A percentile compares a stretch with the other conserved stretches of the same genome.
Evolutionary conservation across 345 rosid genomes (phyloP).

Genomic region (Lepidium didymum): DNA sequence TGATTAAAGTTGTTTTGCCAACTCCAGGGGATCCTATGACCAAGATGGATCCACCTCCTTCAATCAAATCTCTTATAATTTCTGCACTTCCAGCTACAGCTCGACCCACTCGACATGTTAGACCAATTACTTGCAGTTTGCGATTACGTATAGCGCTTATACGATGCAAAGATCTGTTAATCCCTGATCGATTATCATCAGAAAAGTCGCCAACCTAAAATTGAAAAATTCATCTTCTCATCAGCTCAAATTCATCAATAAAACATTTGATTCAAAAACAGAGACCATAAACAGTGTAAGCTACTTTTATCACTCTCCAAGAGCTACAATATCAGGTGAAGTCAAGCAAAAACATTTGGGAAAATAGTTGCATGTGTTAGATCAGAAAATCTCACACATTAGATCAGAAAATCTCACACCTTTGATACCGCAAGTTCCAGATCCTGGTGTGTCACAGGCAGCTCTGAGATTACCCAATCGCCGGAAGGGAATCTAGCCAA

Average conservation of each 20-base stretch:
- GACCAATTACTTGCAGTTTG: slow-evolving; percentile 76
- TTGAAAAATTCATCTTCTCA: background rate
- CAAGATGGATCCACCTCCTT: slow-evolving; percentile 83
- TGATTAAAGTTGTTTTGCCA: slow-evolving; percentile 94
- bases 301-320: background rate
- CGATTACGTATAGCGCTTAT: slow-evolving; percentile 95
- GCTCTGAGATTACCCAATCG: slow-evolving; percentile 76
- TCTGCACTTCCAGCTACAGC: slow-evolving; percentile 88
- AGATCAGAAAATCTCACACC: slow-evolving; percentile 40
- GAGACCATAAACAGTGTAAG: background rate
- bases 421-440: slow-evolving; percentile 66
- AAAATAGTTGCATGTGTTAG: slow-evolving; percentile 8
- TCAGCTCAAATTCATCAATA: background rate
- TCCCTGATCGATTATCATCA: slow-evolving; percentile 92
- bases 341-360: background rate
- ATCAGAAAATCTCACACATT: slow-evolving; percentile 43
- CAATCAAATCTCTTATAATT: slow-evolving; percentile 72
- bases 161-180: slow-evolving; percentile 82
- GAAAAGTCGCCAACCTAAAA: slow-evolving; percentile 88
- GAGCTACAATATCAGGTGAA: slow-evolving; percentile 1
- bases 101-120: slow-evolving; percentile 95
- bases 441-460: slow-evolving; percentile 65
- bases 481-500: slow-evolving; percentile 91
- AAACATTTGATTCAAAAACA: background rate
- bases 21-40: slow-evolving; percentile 95